A percentile compares a stretch with the other conserved stretches of the same genome.
These are phyloP conservation scores for Meripilus lineatus DNA, from an alignment of 1,284 basidiomycete species.

Conservation along the genomic window DNA sequence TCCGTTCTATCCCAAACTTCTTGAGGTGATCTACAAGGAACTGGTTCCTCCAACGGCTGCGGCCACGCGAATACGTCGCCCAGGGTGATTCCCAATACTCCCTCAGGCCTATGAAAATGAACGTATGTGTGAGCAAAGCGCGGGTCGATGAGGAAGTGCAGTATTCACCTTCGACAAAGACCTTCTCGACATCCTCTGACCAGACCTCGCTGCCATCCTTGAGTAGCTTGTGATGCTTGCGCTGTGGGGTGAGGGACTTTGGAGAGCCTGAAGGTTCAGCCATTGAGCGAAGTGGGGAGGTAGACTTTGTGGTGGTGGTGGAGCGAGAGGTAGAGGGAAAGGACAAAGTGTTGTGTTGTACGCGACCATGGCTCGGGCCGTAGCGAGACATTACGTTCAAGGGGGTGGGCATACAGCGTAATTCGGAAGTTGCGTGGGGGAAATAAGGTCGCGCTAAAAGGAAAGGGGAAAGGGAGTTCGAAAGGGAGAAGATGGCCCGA, in stretches of 20 bases:
- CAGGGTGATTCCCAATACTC: constrained; percentile 76
- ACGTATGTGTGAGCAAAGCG: constrained; percentile 8
- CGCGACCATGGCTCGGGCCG: constrained; percentile 17
- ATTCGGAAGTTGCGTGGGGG: constrained; percentile 17
- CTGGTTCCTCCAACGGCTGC: constrained; percentile 77
- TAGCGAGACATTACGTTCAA: constrained; percentile 25
- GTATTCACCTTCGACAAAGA: constrained; percentile 65
- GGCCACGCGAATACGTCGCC: constrained; percentile 70
- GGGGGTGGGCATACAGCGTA: constrained; percentile 18
- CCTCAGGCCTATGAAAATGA: constrained; percentile 46
- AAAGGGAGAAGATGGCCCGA: constrained; percentile 18
- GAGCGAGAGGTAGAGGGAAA: constrained; percentile 16
- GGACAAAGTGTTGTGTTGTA: constrained; percentile 16
- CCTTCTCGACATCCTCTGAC: constrained; percentile 68
- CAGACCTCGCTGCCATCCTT: constrained; percentile 81
- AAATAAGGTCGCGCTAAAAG: constrained; percentile 17
- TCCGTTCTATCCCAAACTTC: constrained; percentile 57
- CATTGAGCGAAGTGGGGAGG: constrained; percentile 23
- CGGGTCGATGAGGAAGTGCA: constrained; percentile 4
- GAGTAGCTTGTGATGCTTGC: constrained; percentile 77
- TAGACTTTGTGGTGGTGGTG: constrained; percentile 20
- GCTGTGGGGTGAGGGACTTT: constrained; percentile 64
- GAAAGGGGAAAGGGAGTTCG: constrained; percentile 26
- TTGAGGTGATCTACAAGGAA: constrained; percentile 75
- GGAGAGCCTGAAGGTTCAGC: constrained; percentile 18